Conservation (phyloP, 176 grass and related monocot genomes). For the Cenchrus fungigraminus region DNA sequence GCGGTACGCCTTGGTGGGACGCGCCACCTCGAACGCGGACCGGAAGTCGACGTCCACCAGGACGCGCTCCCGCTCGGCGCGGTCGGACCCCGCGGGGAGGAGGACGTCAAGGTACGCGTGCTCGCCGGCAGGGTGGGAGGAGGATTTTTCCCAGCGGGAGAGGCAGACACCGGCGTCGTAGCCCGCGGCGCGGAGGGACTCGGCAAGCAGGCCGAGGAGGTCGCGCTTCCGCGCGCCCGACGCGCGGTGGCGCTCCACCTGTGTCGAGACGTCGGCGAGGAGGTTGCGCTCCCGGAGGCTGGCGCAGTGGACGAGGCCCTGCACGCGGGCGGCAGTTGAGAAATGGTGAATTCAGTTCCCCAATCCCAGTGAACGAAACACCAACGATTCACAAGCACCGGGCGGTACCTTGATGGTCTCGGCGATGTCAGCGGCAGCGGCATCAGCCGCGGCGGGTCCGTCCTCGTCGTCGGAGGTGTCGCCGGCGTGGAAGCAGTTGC, state of each 20-base stretch:
- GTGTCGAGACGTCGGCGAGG: conserved; percentile 67
- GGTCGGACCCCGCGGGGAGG: conserved; percentile 39
- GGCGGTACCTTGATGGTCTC: conserved; percentile 79
- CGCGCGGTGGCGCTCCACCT: conserved; percentile 62
- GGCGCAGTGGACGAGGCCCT: conserved; percentile 82
- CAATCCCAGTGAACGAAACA: background rate
- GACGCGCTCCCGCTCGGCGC: conserved; percentile 61
- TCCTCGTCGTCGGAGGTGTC: conserved; percentile 45
- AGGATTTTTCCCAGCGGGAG: conserved; percentile 81
- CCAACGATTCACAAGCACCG: background rate
- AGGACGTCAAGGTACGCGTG: conserved; percentile 84
- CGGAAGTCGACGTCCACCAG: conserved; percentile 87
- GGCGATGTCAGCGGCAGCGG: conserved; percentile 48
- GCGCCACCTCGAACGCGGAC: conserved; percentile 78
- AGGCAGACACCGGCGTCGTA: conserved; percentile 70
- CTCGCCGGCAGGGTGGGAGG: conserved; percentile 70
- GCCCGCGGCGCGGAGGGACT: conserved; percentile 62
- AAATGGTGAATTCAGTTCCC: background rate
- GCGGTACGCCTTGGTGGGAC: conserved; percentile 75
- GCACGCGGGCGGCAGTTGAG: conserved; percentile 3
- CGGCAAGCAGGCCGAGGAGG: conserved; percentile 52
- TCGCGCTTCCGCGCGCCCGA: conserved; percentile 55
- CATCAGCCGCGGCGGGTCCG: conserved; percentile 38
- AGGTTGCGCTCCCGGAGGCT: conserved; percentile 90
- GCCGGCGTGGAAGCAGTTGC: conserved; percentile 81